Evolutionary conservation across 805 yeast species (phyloP), one percentile per base, ranked within the genome.

Genomic region (Spathaspora sp.): DNA sequence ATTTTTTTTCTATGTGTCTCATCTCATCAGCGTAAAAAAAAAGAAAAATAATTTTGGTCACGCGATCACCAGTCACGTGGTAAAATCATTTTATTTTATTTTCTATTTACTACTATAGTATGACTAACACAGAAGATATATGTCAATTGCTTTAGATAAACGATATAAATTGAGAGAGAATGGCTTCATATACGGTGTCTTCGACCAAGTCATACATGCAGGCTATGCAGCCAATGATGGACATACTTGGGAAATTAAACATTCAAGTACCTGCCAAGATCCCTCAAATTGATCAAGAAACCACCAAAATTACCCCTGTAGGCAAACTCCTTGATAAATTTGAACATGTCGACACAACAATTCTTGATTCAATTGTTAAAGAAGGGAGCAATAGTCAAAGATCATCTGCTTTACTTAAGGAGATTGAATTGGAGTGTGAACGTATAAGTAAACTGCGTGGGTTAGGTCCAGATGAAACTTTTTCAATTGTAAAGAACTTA

Each of bases 121-220:
- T 29, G 32, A 29, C 40, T 35, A 16, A 14, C 40, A 35, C 7
- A 10, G 40, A 35, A n/a, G 17, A 11, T 5, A 3, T 5, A 3
- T 35, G 17, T 16, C 40, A 14, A 35, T n/a, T 31, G 26, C 40
- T 42, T 11, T 14, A 42, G 11, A 17, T 23, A 17, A 42, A 14
- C 3, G 2, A 14, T 11, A 42, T 23, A 20, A 42, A 42, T 19
- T n/a, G 28, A 17, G 26, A 42, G 20, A 44, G 20, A 35, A 73
- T 73, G 76, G 71, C 75, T 5, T 62, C 72, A 42, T 74, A 74
- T 56, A 66, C 70, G 46, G 86, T 77, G 8, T 72, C 79, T 12
- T 86, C 92, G 1, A 86, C 92, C 9, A 79, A 81, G 66, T 86
- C 94, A 19, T 87, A 81, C 66, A 81, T 87, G 87, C 80, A 80